phyloP scores from a whole-genome alignment of 2,329 filamentous ascomycete species.

The Fusarium tjaetaba region DNA sequence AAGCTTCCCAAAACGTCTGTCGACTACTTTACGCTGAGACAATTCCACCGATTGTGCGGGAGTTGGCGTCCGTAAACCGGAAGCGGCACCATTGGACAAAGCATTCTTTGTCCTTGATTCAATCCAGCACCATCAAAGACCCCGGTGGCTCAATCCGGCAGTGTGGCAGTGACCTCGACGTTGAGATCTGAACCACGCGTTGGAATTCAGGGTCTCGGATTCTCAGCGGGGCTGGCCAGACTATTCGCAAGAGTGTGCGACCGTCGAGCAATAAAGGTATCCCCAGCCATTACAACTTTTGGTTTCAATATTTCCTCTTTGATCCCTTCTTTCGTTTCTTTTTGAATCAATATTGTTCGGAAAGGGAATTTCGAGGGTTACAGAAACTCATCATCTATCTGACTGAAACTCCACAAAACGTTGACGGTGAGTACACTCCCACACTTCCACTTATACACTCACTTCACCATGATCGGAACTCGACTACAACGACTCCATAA shows the following conservation, averaged over 20 bases:
- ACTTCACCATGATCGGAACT: conserved; percentile 17
- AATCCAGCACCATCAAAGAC: conserved; percentile 14
- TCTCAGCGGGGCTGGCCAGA: conserved; percentile 40
- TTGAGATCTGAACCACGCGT: conserved; percentile 31
- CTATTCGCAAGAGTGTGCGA: conserved; percentile 21
- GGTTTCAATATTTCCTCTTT: conserved; percentile 30
- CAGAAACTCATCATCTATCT: conserved; percentile 10
- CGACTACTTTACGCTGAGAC: conserved; percentile 41
- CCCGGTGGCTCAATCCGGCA: conserved; percentile 34
- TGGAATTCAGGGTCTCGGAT: conserved; percentile 45
- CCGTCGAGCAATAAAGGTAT: conserved; percentile 41
- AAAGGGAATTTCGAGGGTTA: conserved; percentile 14
- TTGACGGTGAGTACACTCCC: conserved; percentile 28
- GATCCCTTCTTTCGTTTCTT: conserved; percentile 21
- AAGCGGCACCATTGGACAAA: conserved; percentile 33
- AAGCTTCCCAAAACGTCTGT: conserved; percentile 21
- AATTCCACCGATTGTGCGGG: conserved; percentile 24
- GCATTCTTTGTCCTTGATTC: conserved; percentile 34
- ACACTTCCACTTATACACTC: conserved; percentile 20
- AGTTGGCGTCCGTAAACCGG: conserved; percentile 21
- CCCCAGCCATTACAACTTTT: conserved; percentile 32
- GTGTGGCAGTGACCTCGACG: conserved; percentile 38
- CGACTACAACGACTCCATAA: background rate
- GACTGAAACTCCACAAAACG: conserved; percentile 1
- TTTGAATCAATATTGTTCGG: conserved; percentile 30